Evolutionary conservation across 306 rosid genomes (phyloP).

Genomic region (Trifolium fragiferum): DNA sequence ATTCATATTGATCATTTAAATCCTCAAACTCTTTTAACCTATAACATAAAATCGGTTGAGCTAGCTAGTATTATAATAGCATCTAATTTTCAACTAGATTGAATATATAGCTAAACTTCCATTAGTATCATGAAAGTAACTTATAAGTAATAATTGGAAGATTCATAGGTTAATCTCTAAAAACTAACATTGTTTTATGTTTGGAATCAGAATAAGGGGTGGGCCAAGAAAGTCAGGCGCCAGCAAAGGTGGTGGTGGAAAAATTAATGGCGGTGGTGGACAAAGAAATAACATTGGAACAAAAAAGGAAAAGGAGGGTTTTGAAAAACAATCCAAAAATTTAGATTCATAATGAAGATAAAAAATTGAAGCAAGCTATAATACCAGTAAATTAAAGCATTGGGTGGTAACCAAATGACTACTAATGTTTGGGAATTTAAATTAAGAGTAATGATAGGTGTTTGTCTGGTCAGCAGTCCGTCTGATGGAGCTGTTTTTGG

Average conservation of each 20-base stretch:
- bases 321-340: background rate
- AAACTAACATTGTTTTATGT: background rate
- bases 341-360: background rate
- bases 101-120: no score
- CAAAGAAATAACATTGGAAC: background rate
- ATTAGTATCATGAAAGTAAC: no score
- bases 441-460: background rate
- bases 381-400: background rate
- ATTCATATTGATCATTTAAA: no score
- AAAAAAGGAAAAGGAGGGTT: background rate
- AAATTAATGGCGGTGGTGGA: background rate
- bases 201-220: background rate
- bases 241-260: background rate
- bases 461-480: no score
- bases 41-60: no score
- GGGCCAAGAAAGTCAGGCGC: conserved; percentile 8
- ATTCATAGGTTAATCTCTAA: background rate
- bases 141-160: background rate
- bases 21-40: no score
- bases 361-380: background rate
- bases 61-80: no score
- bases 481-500: no score
- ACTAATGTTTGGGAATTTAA: background rate
- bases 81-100: no score
- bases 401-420: background rate